These are phyloP conservation scores for Leccinum huronense DNA, from an alignment of 1,284 basidiomycete genomes.

Conservation along the genomic window DNA sequence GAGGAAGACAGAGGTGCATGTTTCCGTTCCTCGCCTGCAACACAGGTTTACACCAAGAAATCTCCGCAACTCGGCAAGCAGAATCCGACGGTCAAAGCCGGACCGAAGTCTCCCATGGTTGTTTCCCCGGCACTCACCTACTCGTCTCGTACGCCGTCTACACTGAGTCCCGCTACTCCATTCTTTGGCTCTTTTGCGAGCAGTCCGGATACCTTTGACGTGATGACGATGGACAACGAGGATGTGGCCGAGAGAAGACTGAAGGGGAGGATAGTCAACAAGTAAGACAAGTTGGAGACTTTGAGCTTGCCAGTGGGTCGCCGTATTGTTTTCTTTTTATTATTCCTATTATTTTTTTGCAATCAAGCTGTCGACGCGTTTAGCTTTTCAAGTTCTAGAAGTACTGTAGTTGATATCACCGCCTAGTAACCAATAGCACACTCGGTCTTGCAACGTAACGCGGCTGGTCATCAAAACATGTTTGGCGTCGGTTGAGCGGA, in stretches of 20 bases:
- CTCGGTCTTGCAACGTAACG: neutral
- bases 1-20: slow-evolving; percentile 7
- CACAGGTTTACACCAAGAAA: slow-evolving; percentile 19
- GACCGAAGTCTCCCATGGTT: slow-evolving; percentile 42
- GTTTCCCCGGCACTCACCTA: slow-evolving; percentile 62
- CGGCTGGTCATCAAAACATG: too few species aligned
- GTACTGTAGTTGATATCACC: slow-evolving; percentile 8
- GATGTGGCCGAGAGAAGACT: slow-evolving; percentile 27
- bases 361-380: slow-evolving; percentile 10
- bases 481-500: slow-evolving; percentile 14
- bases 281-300: slow-evolving; percentile 17
- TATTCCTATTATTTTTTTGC: slow-evolving; percentile 7
- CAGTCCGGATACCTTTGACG: slow-evolving; percentile 31
- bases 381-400: slow-evolving; percentile 9
- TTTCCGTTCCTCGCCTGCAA: slow-evolving; percentile 17
- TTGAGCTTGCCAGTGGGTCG: neutral
- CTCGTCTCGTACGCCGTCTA: slow-evolving; percentile 55
- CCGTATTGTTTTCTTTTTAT: slow-evolving; percentile 6
- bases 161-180: slow-evolving; percentile 61
- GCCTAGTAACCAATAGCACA: slow-evolving; percentile 7
- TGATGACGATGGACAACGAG: slow-evolving; percentile 24
- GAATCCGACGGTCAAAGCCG: slow-evolving; percentile 20
- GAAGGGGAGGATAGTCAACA: slow-evolving; percentile 22
- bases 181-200: slow-evolving; percentile 44
- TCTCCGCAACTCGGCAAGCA: slow-evolving; percentile 17